These are phyloP conservation scores for Solanum hybrid DNA, from an alignment of 305 asterid genomes.

Conservation along the genomic window DNA sequence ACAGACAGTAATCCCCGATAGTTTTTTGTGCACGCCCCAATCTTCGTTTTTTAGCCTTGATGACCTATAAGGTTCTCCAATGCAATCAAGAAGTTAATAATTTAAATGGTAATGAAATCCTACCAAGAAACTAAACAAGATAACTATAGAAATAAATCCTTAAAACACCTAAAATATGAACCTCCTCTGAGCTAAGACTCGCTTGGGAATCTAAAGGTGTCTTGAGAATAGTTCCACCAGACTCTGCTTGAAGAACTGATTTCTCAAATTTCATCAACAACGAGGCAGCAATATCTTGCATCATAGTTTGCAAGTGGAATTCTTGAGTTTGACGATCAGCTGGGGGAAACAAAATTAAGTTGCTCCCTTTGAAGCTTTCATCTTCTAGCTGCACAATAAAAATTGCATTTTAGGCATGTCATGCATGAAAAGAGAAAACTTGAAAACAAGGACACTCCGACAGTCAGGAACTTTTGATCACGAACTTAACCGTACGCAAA, in stretches of 20 bases:
- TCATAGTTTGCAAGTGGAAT: constrained; percentile 90
- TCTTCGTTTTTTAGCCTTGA: constrained; percentile 90
- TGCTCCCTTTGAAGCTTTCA: constrained; percentile 67
- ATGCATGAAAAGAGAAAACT: neutral
- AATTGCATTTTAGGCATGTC: neutral
- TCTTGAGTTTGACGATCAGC: constrained; percentile 93
- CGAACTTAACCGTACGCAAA: neutral
- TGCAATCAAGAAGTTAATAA: constrained; percentile 7
- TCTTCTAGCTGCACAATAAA: constrained; percentile 64
- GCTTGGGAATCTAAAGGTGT: constrained; percentile 99
- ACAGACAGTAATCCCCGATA: constrained; percentile 86
- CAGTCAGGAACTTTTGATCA: neutral
- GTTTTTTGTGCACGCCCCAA: constrained; percentile 95
- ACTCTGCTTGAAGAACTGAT: constrained; percentile 90
- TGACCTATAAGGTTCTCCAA: constrained; percentile 45
- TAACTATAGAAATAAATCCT: constrained; percentile 22
- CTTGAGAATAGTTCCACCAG: constrained; percentile 88
- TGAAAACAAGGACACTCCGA: neutral
- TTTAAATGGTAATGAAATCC: constrained; percentile 3
- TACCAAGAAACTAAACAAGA: constrained; percentile 5
- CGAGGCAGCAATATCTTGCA: constrained; percentile 95
- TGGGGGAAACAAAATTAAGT: constrained; percentile 79
- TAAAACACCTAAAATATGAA: constrained; percentile 82
- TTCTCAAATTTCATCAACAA: constrained; percentile 95
- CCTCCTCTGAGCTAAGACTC: constrained; percentile 99